A percentile compares a stretch with the other conserved stretches of the same genome.
These are phyloP conservation scores for Auricularia cornea DNA, from an alignment of 768 basidiomycete genomes.

Conservation along the genomic window DNA sequence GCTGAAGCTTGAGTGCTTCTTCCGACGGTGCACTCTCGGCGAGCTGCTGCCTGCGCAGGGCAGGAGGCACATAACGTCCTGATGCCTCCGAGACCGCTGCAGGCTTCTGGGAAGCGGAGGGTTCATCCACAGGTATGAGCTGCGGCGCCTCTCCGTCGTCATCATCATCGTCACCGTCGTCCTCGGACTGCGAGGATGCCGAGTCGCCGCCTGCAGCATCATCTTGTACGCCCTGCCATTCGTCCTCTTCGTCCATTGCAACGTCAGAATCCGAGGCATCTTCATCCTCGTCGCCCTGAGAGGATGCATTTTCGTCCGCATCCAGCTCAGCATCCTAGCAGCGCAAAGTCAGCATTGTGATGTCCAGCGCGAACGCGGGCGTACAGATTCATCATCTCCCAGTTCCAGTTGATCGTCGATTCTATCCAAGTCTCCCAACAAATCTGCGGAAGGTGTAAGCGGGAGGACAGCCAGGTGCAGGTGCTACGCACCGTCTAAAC, in stretches of 20 bases:
- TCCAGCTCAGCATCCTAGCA: background rate
- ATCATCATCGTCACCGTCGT: conserved; percentile 29
- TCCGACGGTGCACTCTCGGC: conserved; percentile 31
- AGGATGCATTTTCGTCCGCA: background rate
- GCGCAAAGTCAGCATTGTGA: background rate
- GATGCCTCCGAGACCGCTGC: background rate
- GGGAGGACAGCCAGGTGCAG: too few relatives aligned
- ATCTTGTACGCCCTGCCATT: conserved; percentile 32
- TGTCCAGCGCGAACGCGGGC: too few relatives aligned
- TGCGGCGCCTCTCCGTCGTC: conserved; percentile 26
- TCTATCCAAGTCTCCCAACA: conserved; percentile 22
- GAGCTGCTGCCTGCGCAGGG: conserved; percentile 47
- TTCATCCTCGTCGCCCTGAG: conserved; percentile 6
- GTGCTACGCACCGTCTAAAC: conserved; percentile 64
- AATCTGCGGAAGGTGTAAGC: conserved; percentile 44
- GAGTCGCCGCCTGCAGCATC: conserved; percentile 7
- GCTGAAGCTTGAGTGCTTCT: conserved; percentile 47
- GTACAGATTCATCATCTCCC: conserved; percentile 7
- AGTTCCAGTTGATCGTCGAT: conserved; percentile 18
- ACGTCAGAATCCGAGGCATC: conserved; percentile 10
- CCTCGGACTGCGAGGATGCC: conserved; percentile 11
- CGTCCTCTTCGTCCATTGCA: conserved; percentile 16
- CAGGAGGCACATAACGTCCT: conserved; percentile 70
- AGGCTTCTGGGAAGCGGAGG: background rate
- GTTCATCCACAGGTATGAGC: background rate